Evolutionary conservation across 2,329 filamentous ascomycete species (phyloP).

Genomic region (Thermoascus crustaceus): DNA sequence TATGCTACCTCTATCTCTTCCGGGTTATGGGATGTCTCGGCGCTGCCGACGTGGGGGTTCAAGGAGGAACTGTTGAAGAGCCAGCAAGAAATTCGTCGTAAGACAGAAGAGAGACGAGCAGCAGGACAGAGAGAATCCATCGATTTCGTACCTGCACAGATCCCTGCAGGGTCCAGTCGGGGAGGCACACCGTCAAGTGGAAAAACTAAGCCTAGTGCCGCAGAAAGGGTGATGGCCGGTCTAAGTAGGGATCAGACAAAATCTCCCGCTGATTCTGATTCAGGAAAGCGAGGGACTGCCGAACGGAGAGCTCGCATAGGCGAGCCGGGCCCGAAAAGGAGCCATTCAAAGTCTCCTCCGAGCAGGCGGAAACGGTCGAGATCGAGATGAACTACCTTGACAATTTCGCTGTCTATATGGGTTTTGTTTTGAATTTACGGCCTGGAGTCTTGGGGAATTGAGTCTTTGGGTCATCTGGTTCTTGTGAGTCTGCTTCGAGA

Average conservation of each 20-base stretch:
- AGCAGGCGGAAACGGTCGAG: slow-evolving; percentile 13
- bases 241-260: slow-evolving; percentile 12
- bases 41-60: slow-evolving; percentile 36
- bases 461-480: too few species aligned
- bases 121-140: slow-evolving; percentile 29
- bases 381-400: slow-evolving; percentile 9
- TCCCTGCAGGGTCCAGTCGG: slow-evolving; percentile 16
- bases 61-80: slow-evolving; percentile 39
- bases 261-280: slow-evolving; percentile 7
- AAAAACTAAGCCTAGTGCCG: slow-evolving; percentile 12
- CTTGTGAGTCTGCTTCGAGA: too few species aligned
- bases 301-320: slow-evolving; percentile 1
- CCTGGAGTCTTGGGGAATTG: too few species aligned
- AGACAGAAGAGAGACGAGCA: slow-evolving; percentile 26
- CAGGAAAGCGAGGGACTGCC: slow-evolving; percentile 5
- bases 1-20: slow-evolving; percentile 44
- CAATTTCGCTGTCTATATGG: neutral
- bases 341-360: slow-evolving; percentile 11
- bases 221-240: slow-evolving; percentile 17
- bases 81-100: slow-evolving; percentile 31
- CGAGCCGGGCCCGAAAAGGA: slow-evolving; percentile 4
- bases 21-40: slow-evolving; percentile 33
- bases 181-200: slow-evolving; percentile 10
- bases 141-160: slow-evolving; percentile 31
- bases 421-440: too few species aligned